phyloP scores from a whole-genome alignment of 805 yeast species.

The Priceomyces castillae region DNA sequence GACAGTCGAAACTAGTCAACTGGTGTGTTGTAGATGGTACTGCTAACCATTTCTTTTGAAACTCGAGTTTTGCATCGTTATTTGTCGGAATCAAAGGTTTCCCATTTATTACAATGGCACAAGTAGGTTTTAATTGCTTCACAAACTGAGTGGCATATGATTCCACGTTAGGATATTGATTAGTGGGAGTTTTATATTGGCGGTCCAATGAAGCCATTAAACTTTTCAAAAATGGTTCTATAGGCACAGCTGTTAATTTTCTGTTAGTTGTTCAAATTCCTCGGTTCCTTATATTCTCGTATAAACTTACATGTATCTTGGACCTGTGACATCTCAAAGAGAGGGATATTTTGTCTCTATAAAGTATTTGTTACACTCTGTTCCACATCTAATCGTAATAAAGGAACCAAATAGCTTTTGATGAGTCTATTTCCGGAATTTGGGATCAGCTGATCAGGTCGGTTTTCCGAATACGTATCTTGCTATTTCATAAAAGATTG shows the following conservation, averaged over 20 bases:
- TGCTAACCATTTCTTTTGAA: conserved; percentile 58
- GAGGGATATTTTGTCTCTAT: too few species aligned
- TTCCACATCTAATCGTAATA: too few species aligned
- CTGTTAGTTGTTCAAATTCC: conserved; percentile 5
- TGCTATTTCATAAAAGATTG: neutral
- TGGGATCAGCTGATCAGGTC: too few species aligned
- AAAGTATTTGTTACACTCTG: too few species aligned
- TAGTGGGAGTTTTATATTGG: conserved; percentile 25
- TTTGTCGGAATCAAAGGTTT: conserved; percentile 42
- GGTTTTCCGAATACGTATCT: too few species aligned
- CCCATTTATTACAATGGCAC: conserved; percentile 59
- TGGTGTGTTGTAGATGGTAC: conserved; percentile 61
- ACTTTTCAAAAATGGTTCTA: conserved; percentile 40
- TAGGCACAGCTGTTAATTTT: conserved; percentile 29
- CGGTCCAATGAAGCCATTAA: conserved; percentile 34
- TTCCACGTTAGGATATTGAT: conserved; percentile 31
- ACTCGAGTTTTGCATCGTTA: conserved; percentile 39
- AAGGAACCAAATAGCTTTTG: too few species aligned
- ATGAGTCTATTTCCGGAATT: too few species aligned
- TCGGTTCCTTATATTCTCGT: neutral
- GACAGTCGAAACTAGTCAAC: conserved; percentile 63
- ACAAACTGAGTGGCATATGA: conserved; percentile 44
- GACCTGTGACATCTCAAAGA: conserved; percentile 1
- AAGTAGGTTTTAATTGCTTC: conserved; percentile 49
- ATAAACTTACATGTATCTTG: conserved; percentile 5